phyloP scores from a whole-genome alignment of 73 alveolate species.

The Paramecium pentaurelia region DNA sequence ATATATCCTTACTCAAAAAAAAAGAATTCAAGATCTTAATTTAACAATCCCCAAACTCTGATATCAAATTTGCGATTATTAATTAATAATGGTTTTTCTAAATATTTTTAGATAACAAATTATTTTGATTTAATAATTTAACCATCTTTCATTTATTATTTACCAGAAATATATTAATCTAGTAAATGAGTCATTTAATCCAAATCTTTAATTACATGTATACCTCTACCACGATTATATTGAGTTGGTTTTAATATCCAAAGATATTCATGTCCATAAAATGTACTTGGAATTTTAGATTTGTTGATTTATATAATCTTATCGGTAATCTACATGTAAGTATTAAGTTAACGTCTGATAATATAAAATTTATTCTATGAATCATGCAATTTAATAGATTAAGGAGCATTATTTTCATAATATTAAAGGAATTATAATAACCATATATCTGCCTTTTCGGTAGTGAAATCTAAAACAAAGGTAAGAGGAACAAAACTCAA shows the following conservation, averaged over 20 bases:
- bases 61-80: conserved; percentile 83
- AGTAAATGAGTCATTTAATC: conserved; percentile 22
- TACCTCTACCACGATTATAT: conserved; percentile 59
- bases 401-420: conserved; percentile 40
- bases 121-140: neutral
- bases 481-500: conserved; percentile 40
- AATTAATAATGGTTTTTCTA: conserved; percentile 80
- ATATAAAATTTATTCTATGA: neutral
- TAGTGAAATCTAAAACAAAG: conserved; percentile 47
- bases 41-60: conserved; percentile 82
- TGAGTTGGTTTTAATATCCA: conserved; percentile 57
- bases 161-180: conserved; percentile 13
- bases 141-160: neutral
- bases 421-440: neutral
- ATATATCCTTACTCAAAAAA: conserved; percentile 83
- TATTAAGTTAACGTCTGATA: neutral
- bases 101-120: conserved; percentile 76
- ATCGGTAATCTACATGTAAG: neutral
- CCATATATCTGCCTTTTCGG: neutral
- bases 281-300: neutral
- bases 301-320: neutral
- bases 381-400: neutral
- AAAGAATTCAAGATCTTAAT: conserved; percentile 68
- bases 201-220: conserved; percentile 26
- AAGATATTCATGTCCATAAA: neutral